Evolutionary conservation across 257 asterid species (phyloP).

Genomic region (Solanum ossicruentum): DNA sequence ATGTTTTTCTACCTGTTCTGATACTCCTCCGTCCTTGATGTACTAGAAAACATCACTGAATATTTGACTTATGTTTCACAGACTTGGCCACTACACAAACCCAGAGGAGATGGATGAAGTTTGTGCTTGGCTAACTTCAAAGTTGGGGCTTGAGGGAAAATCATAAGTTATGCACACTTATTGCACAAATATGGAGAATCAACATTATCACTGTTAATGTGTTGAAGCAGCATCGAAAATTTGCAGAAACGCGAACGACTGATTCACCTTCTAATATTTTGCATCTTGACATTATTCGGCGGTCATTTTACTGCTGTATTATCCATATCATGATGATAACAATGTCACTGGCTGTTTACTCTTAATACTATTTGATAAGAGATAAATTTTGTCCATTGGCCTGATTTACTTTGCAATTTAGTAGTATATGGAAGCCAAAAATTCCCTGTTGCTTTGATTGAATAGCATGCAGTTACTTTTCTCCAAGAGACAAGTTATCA

Average conservation of each 20-base stretch:
- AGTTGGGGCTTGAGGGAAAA: conserved; percentile 50
- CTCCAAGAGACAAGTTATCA: background rate
- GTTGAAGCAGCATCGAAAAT: background rate
- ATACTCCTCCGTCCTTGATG: background rate
- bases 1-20: conserved; percentile 1
- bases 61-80: conserved; percentile 11
- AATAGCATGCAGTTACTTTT: background rate
- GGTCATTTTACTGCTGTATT: background rate
- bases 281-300: background rate
- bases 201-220: background rate
- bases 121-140: conserved; percentile 59
- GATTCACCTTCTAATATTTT: background rate
- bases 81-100: conserved; percentile 75
- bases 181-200: background rate
- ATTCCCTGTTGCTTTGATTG: background rate
- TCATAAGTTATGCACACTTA: background rate
- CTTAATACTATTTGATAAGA: background rate
- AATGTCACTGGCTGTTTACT: background rate
- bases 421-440: background rate
- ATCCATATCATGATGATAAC: background rate
- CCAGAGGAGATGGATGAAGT: conserved; percentile 75
- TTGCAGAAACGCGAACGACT: background rate
- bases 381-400: background rate
- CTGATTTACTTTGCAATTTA: background rate
- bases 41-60: background rate